Base-by-base conservation (phyloP, 352 stramenopile species). In the Pythium brassicae region DNA sequence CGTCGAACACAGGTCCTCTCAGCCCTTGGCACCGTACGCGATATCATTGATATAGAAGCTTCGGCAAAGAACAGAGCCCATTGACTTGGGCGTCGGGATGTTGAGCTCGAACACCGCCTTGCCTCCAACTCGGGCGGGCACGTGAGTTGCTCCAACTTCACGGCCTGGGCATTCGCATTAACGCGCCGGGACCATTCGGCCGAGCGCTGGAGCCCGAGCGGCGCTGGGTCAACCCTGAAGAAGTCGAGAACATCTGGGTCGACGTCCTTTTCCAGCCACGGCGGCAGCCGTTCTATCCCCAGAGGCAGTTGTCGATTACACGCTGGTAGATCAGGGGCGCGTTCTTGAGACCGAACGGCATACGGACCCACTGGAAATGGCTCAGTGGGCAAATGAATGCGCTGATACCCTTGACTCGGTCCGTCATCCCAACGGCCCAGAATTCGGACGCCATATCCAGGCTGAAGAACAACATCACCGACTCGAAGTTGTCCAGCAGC, bases 321-420 rank as follows among this genome's bases (percentile, higher is more conserved):
- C 20, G 5, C 20, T 71, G 56, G 27, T 68, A 71, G 0, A 57
- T 43, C 4, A 63, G 10, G 0, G 51, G 53, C 0, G 60, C 60
- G 2, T 71, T 71, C 19, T 68, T 69, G 0, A 69, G 27, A 5
- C 65, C 65, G 6, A 67, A 66, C 4, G 53, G 59, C 63, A 70
- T 70, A 6, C 59, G 27, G 0, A 20, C 15, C 63, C 60, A 71
- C 22, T 68, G 55, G 14, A 62, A 71, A 17, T 68, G 55, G 9
- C 60, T 55, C 0, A 67, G 46, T 0, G 55, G 59, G 32, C 52
- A 68, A 6, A 71, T 60, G 43, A 68, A 68, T 0, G 60, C 64
- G 0, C 45, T 60, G 4, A 72, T 65, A 1, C 44, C 0, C n/a
- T 60, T 61, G 0, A 61, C 62, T 25, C 50, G 15, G 1, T 26